phyloP scores from a whole-genome alignment of 345 rosid genomes.

The Arabis hirsuta region DNA sequence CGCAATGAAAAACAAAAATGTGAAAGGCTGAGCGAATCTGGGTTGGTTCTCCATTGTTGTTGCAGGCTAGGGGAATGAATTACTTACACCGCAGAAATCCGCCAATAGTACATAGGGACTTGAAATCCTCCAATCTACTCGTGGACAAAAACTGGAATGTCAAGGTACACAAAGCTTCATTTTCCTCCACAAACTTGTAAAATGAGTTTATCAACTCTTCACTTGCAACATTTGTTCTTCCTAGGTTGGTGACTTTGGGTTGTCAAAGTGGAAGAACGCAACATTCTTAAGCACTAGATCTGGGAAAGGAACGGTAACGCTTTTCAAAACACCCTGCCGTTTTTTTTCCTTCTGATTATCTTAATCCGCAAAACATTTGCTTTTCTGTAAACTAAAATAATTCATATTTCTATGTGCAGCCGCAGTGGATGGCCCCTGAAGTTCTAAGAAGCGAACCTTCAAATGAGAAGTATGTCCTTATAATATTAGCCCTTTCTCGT shows the following conservation, averaged over 20 bases:
- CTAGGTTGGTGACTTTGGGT: conserved; percentile 95
- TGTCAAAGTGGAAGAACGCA: conserved; percentile 83
- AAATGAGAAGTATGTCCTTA: conserved; percentile 67
- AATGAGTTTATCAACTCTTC: neutral
- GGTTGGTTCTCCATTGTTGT: neutral
- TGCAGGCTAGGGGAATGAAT: conserved; percentile 95
- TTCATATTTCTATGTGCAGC: conserved; percentile 52
- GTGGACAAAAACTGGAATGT: conserved; percentile 92
- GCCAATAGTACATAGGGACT: conserved; percentile 85
- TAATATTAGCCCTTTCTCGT: neutral
- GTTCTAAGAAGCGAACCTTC: conserved; percentile 87
- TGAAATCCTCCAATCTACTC: conserved; percentile 89
- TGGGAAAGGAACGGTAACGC: conserved; percentile 83
- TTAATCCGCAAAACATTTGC: neutral
- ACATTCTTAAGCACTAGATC: conserved; percentile 74
- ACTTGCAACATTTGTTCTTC: conserved; percentile 1
- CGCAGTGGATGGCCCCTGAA: conserved; percentile 99
- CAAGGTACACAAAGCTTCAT: conserved; percentile 53
- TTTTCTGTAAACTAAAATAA: neutral
- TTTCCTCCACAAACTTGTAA: neutral
- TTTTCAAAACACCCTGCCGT: conserved; percentile 1
- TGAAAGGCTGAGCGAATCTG: neutral
- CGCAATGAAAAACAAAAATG: neutral
- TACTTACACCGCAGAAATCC: conserved; percentile 91
- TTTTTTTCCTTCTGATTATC: neutral